Conservation (phyloP, 768 basidiomycete species). For the Cystobasidium tubakii region DNA sequence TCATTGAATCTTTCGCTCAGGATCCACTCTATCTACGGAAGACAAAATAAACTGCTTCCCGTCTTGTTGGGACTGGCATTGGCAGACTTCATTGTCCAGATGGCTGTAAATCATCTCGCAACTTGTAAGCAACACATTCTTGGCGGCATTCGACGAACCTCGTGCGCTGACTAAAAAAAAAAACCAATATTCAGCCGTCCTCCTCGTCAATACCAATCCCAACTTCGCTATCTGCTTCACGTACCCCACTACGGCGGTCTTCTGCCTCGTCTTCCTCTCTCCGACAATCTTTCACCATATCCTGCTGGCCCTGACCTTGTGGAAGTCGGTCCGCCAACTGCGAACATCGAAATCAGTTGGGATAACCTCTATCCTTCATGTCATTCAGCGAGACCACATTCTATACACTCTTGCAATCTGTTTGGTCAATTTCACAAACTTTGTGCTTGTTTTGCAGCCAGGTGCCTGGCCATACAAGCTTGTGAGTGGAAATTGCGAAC, state of each 20-base stretch:
- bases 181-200: not conserved
- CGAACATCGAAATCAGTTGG: constrained; percentile 1
- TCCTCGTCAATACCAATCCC: not conserved
- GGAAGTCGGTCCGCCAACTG: not conserved
- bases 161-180: too few relatives aligned
- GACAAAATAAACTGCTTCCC: not conserved
- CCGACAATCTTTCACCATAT: constrained; percentile 30
- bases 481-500: not conserved
- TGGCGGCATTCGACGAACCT: too few relatives aligned
- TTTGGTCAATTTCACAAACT: constrained; percentile 37
- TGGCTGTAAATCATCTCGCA: constrained; percentile 16
- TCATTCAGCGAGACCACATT: constrained; percentile 25
- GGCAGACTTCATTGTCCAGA: constrained; percentile 9
- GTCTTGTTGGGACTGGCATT: constrained; percentile 3
- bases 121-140: constrained; percentile 6
- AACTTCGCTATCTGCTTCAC: constrained; percentile 23
- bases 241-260: constrained; percentile 14
- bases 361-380: not conserved
- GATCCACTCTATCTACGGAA: constrained; percentile 10
- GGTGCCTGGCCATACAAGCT: not conserved
- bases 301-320: constrained; percentile 31
- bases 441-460: constrained; percentile 32
- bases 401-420: constrained; percentile 36
- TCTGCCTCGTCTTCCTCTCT: constrained; percentile 35
- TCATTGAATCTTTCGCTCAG: not conserved